These are phyloP conservation scores for Mitragyna speciosa DNA, from an alignment of 257 asterid species.

Conservation along the genomic window DNA sequence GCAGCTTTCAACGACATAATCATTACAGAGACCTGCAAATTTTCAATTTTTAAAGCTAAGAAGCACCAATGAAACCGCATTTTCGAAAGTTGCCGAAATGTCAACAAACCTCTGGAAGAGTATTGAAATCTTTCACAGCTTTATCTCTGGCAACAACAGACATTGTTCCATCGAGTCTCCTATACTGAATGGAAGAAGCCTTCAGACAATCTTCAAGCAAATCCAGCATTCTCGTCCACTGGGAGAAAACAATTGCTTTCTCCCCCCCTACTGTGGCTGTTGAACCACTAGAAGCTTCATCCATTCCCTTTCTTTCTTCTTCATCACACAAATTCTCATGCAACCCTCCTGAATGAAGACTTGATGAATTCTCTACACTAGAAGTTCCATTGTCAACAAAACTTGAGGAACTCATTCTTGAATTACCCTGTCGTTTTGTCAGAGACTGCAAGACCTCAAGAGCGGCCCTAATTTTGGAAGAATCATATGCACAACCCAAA, in stretches of 20 bases:
- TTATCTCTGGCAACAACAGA: slow-evolving; percentile 80
- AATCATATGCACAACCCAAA: slow-evolving; percentile 48
- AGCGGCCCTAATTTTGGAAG: slow-evolving; percentile 90
- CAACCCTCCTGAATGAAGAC: slow-evolving; percentile 22
- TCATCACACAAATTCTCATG: slow-evolving; percentile 11
- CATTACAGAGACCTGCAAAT: slow-evolving; percentile 74
- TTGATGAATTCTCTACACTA: slow-evolving; percentile 31
- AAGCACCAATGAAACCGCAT: slow-evolving; percentile 10
- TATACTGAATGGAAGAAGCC: slow-evolving; percentile 61
- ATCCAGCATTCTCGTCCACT: slow-evolving; percentile 99
- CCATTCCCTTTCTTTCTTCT: slow-evolving; percentile 22
- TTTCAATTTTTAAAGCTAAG: slow-evolving; percentile 4
- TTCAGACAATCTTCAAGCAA: slow-evolving; percentile 82
- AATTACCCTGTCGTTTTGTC: slow-evolving; percentile 38
- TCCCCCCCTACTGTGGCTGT: slow-evolving; percentile 52
- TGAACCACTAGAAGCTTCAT: slow-evolving; percentile 22
- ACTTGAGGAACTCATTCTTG: slow-evolving; percentile 30
- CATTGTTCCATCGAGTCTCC: slow-evolving; percentile 98
- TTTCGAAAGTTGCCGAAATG: slow-evolving; percentile 14
- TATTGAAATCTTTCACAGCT: slow-evolving; percentile 93
- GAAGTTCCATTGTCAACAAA: slow-evolving; percentile 24
- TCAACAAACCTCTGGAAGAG: slow-evolving; percentile 76
- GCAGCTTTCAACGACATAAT: slow-evolving; percentile 99
- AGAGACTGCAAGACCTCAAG: slow-evolving; percentile 65
- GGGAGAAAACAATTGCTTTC: slow-evolving; percentile 95